These are phyloP conservation scores for Trichomonas tenax DNA, from an alignment of 208 protist genomes.

Conservation along the genomic window DNA sequence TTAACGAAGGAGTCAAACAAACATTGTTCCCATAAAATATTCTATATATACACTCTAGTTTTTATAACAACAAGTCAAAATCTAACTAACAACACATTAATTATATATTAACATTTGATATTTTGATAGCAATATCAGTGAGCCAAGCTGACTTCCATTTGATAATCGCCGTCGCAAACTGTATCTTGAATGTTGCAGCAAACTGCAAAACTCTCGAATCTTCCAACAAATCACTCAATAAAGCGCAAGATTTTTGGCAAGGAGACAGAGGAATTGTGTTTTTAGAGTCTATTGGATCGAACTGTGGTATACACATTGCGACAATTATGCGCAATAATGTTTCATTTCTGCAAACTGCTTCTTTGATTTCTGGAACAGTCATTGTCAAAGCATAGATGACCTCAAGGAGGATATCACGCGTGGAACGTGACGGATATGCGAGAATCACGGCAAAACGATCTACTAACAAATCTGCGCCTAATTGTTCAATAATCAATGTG, in stretches of 20 bases:
- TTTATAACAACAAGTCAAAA: neutral
- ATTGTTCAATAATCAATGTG: neutral
- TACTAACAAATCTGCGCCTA: neutral
- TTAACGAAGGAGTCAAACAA: neutral
- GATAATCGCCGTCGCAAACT: neutral
- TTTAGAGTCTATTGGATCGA: neutral
- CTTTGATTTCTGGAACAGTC: neutral
- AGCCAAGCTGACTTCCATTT: neutral
- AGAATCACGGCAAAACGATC: neutral
- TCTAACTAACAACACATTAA: neutral
- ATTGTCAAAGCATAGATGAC: neutral
- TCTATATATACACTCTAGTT: neutral
- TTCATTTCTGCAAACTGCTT: neutral
- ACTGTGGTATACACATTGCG: neutral
- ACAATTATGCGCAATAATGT: neutral
- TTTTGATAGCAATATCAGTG: neutral
- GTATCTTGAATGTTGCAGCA: neutral
- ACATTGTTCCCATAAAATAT: neutral
- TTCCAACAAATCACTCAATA: neutral
- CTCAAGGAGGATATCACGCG: neutral
- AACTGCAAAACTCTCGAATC: neutral
- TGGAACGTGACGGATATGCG: neutral
- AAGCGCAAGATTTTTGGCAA: neutral
- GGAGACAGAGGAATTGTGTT: neutral
- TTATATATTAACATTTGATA: neutral